Conservation (phyloP, 192 early-diverging fungal species). For the Backusella tarrabulga region DNA sequence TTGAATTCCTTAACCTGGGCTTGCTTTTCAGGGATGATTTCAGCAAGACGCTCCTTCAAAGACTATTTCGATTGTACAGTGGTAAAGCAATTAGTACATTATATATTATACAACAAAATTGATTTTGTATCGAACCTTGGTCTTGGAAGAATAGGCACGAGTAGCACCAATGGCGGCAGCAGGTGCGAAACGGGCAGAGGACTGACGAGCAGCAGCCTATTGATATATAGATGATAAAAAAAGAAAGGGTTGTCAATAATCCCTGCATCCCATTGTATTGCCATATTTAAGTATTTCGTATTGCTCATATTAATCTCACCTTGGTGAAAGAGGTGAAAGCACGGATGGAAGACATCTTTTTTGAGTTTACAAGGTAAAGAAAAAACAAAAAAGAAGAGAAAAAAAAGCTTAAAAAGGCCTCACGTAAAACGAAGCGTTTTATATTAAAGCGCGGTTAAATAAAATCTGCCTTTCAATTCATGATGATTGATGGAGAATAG, state of each 20-base stretch:
- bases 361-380: background rate
- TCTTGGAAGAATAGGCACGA: slow-evolving; percentile 51
- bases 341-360: slow-evolving; percentile 35
- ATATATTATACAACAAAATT: background rate
- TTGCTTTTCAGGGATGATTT: slow-evolving; percentile 94
- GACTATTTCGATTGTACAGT: slow-evolving; percentile 46
- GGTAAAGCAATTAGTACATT: background rate
- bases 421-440: slow-evolving; percentile 19
- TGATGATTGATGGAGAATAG: slow-evolving; percentile 20
- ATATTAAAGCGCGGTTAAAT: slow-evolving; percentile 16
- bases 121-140: slow-evolving; percentile 35
- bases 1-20: slow-evolving; percentile 95
- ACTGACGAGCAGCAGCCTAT: slow-evolving; percentile 31
- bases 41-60: slow-evolving; percentile 90
- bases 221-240: background rate
- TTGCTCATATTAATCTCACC: background rate
- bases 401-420: slow-evolving; percentile 14
- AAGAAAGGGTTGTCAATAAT: background rate
- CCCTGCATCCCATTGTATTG: background rate
- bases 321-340: slow-evolving; percentile 29
- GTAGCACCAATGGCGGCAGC: slow-evolving; percentile 39
- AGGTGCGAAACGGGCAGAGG: slow-evolving; percentile 32
- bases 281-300: background rate
- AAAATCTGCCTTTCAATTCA: slow-evolving; percentile 13
- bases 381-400: slow-evolving; percentile 10